phyloP scores from a whole-genome alignment of 2,329 filamentous ascomycete species.

The Botrytis pseudocinerea region DNA sequence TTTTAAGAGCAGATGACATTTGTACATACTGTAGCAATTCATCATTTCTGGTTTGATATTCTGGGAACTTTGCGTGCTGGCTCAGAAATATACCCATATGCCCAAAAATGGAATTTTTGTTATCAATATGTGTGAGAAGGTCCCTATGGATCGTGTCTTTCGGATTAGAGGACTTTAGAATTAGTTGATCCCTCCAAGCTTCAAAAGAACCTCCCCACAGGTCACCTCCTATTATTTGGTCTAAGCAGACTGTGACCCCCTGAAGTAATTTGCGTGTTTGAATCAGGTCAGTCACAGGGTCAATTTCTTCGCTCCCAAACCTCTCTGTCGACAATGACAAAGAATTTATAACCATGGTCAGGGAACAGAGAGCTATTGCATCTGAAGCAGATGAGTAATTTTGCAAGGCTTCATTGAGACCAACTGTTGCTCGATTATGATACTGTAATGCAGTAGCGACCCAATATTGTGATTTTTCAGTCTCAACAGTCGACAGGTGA shows the following conservation, averaged over 20 bases:
- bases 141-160: background rate
- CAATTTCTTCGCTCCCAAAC: background rate
- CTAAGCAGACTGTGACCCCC: background rate
- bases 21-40: slow-evolving; percentile 7
- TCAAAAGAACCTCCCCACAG: background rate
- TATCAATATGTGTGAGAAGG: slow-evolving; percentile 3
- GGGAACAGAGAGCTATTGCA: background rate
- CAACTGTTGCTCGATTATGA: background rate
- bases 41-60: background rate
- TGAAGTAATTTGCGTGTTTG: background rate
- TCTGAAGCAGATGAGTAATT: background rate
- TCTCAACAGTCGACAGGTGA: slow-evolving; percentile 1
- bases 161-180: background rate
- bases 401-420: background rate
- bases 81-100: background rate
- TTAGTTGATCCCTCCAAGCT: background rate
- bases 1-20: background rate
- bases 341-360: slow-evolving; percentile 4
- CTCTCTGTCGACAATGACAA: background rate
- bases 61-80: background rate
- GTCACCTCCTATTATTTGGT: background rate
- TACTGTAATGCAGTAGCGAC: slow-evolving; percentile 1
- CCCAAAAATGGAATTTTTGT: background rate
- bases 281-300: background rate
- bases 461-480: slow-evolving; percentile 1